Evolutionary conservation across 352 stramenopile genomes (phyloP).

Genomic region (Plasmopara halstedii): DNA sequence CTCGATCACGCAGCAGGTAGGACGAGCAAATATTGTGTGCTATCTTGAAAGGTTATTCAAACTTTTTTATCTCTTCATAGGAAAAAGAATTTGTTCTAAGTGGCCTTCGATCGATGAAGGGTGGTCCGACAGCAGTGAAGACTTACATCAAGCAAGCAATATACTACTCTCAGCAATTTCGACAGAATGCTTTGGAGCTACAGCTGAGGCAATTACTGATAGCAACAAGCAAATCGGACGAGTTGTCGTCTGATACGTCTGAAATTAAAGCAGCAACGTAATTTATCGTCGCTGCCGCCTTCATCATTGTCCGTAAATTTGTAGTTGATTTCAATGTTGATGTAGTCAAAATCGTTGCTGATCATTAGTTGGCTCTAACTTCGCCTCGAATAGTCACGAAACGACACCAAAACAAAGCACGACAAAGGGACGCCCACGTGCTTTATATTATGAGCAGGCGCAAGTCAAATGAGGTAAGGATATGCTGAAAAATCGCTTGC

Average conservation of each 20-base stretch:
- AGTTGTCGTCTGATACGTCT: neutral
- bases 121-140: conserved; percentile 40
- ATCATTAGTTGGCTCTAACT: conserved; percentile 2
- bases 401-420: conserved; percentile 5
- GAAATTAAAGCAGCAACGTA: conserved; percentile 12
- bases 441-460: conserved; percentile 41
- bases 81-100: conserved; percentile 76
- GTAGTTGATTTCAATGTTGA: conserved; percentile 4
- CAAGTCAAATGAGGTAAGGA: conserved; percentile 34
- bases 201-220: conserved; percentile 39
- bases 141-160: conserved; percentile 75
- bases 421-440: conserved; percentile 12
- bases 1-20: conserved; percentile 61
- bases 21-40: neutral
- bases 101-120: conserved; percentile 65
- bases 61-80: conserved; percentile 16
- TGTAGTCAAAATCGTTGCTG: conserved; percentile 4
- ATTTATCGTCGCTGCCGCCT: conserved; percentile 1
- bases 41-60: conserved; percentile 1
- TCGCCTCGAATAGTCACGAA: conserved; percentile 40
- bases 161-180: conserved; percentile 52
- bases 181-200: conserved; percentile 47
- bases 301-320: conserved; percentile 7
- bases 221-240: conserved; percentile 12
- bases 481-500: neutral